Conservation (phyloP, 1,139 yeast genomes). For the Maudiozyma humilis region DNA sequence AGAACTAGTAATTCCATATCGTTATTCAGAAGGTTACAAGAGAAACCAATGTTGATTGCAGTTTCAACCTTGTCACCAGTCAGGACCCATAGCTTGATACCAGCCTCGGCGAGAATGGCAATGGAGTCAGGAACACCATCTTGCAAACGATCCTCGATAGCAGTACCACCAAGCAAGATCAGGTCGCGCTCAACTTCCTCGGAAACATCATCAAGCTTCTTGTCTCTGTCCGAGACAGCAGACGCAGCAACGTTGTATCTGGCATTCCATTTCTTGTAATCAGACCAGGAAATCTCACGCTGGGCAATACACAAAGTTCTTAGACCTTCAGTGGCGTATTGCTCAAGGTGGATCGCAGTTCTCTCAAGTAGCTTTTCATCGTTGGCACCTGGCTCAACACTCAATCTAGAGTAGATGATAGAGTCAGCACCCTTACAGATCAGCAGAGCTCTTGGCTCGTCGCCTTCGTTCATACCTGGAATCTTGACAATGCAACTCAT, state of each 20-base stretch:
- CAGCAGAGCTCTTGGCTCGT: conserved; percentile 43
- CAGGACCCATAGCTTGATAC: conserved; percentile 91
- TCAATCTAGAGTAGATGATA: conserved; percentile 70
- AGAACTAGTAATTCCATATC: conserved; percentile 82
- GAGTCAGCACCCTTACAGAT: conserved; percentile 94
- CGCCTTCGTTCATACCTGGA: conserved; percentile 40
- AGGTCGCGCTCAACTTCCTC: conserved; percentile 73
- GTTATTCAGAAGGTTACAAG: conserved; percentile 80
- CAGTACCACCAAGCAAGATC: conserved; percentile 84
- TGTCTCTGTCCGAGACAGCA: conserved; percentile 70
- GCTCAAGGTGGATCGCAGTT: conserved; percentile 82
- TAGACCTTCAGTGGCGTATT: conserved; percentile 92
- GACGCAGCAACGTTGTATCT: conserved; percentile 71
- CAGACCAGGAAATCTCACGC: conserved; percentile 54
- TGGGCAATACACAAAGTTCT: conserved; percentile 91
- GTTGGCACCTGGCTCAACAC: conserved; percentile 30
- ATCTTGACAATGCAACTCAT: conserved; percentile 85
- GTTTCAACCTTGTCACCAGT: conserved; percentile 98
- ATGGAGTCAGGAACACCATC: conserved; percentile 95
- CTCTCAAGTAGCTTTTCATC: conserved; percentile 40
- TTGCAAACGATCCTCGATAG: conserved; percentile 92
- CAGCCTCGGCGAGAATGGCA: conserved; percentile 75
- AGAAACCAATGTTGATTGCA: conserved; percentile 94
- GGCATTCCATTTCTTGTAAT: conserved; percentile 59
- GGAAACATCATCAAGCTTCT: conserved; percentile 64